phyloP scores from a whole-genome alignment of 2,329 filamentous ascomycete species.

The Claviceps sorghi region DNA sequence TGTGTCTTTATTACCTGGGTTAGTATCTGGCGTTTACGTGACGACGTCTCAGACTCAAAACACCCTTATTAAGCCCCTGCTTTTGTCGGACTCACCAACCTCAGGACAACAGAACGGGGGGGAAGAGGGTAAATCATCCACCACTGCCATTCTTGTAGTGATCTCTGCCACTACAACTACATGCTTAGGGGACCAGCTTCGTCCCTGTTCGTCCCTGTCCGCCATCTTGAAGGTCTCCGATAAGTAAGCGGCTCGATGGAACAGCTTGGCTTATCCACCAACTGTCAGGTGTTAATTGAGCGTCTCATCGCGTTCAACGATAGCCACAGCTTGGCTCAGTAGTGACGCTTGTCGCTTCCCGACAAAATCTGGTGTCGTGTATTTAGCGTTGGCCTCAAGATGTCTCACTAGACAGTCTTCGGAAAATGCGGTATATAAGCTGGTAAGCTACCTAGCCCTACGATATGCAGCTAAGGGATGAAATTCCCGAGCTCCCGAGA shows the following conservation, averaged over 20 bases:
- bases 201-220: no score
- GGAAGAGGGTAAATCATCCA: no score
- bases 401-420: neutral
- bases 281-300: neutral
- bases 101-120: no score
- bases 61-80: neutral
- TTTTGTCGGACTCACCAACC: neutral
- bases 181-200: no score
- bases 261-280: neutral
- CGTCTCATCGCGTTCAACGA: neutral
- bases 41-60: neutral
- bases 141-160: no score
- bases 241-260: neutral
- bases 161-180: no score
- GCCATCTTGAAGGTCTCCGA: neutral
- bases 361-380: neutral
- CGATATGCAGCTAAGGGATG: neutral
- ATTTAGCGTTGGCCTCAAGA: neutral
- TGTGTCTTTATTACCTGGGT: neutral
- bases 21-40: no score
- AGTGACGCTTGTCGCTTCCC: constrained; percentile 1
- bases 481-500: neutral
- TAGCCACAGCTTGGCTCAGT: neutral
- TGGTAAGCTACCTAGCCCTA: constrained; percentile 2
- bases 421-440: neutral